Percentiles rank a stretch among this genome's conserved stretches.
These are phyloP conservation scores for Tetrahymena elliotti DNA, from an alignment of 73 alveolate species.

Conservation along the genomic window DNA sequence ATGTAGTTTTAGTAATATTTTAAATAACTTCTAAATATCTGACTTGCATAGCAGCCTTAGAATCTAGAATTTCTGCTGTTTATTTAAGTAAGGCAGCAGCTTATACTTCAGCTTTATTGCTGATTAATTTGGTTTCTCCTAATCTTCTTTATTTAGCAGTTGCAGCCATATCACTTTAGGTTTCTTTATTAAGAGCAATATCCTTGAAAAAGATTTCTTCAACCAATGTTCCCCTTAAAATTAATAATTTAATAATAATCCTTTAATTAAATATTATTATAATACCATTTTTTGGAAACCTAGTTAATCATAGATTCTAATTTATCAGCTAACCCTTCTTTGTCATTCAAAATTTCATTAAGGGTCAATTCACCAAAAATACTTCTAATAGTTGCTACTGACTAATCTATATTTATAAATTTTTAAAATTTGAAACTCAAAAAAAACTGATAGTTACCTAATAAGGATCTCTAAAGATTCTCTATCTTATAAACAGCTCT, in stretches of 20 bases:
- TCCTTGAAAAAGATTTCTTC: neutral
- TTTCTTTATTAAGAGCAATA: neutral
- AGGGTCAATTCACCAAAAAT: neutral
- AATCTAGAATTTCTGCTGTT: slow-evolving; percentile 32
- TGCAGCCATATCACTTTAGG: slow-evolving; percentile 6
- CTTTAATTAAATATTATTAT: neutral
- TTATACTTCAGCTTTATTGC: slow-evolving; percentile 38
- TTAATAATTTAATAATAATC: neutral
- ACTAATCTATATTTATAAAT: neutral
- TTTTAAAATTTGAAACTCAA: neutral
- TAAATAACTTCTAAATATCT: slow-evolving; percentile 22
- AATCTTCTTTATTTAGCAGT: slow-evolving; percentile 40
- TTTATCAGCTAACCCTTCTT: neutral
- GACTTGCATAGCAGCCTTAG: slow-evolving; percentile 44
- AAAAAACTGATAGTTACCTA: neutral
- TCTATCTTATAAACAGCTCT: neutral
- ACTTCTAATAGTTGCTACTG: neutral
- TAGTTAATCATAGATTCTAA: neutral
- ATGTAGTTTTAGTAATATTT: neutral
- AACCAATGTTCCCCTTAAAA: neutral
- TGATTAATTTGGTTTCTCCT: slow-evolving; percentile 17
- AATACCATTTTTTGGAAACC: neutral
- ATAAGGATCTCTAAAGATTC: neutral
- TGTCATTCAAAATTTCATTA: neutral
- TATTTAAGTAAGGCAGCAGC: slow-evolving; percentile 32